A percentile compares a stretch with the other conserved stretches of the same genome.
phyloP scores from a whole-genome alignment of 805 yeast genomes.

The Wickerhamia fluorescens region DNA sequence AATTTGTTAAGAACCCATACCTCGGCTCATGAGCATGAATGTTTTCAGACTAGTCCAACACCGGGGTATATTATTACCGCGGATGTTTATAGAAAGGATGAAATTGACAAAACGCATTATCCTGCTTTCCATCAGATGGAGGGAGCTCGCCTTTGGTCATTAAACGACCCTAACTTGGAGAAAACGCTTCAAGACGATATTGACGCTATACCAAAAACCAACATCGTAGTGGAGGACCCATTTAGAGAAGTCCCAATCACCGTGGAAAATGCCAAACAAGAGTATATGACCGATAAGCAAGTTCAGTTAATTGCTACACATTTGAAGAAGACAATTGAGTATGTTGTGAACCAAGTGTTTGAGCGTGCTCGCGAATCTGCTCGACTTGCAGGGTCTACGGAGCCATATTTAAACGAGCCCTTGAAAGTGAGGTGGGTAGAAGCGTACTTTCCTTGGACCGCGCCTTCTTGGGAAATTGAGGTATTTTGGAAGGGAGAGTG shows the following conservation, averaged over 20 bases:
- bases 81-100: conserved; percentile 93
- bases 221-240: conserved; percentile 74
- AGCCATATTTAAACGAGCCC: conserved; percentile 61
- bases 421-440: conserved; percentile 89
- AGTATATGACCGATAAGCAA: conserved; percentile 62
- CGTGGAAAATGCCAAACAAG: conserved; percentile 72
- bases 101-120: conserved; percentile 91
- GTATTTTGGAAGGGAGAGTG: conserved; percentile 99
- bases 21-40: conserved; percentile 91
- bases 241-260: conserved; percentile 39
- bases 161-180: conserved; percentile 41
- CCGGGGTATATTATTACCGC: conserved; percentile 93
- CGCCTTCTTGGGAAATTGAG: conserved; percentile 97
- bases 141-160: conserved; percentile 84
- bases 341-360: conserved; percentile 76
- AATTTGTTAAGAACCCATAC: conserved; percentile 86
- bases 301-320: conserved; percentile 66
- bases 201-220: conserved; percentile 55
- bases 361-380: conserved; percentile 62
- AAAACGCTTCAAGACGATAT: conserved; percentile 42
- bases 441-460: conserved; percentile 96
- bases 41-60: conserved; percentile 57
- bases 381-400: conserved; percentile 48
- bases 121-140: conserved; percentile 98
- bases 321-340: conserved; percentile 79